Percentiles rank a stretch among this genome's conserved stretches.
phyloP scores from a whole-genome alignment of 192 early-diverging fungal species.

The Backusella psychrophila region DNA sequence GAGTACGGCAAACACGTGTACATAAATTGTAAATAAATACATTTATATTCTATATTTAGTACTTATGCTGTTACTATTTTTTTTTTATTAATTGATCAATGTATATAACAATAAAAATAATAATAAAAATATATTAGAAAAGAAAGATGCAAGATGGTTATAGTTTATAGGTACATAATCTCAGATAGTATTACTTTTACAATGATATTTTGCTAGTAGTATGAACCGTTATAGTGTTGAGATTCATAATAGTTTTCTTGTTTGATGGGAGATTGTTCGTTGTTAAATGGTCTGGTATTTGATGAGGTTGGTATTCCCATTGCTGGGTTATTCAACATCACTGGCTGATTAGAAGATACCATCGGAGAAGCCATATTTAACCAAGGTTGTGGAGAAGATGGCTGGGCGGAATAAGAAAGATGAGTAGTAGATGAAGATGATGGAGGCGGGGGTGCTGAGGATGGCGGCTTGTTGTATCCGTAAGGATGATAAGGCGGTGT shows the following conservation, averaged over 20 bases:
- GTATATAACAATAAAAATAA: background rate
- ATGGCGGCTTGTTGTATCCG: background rate
- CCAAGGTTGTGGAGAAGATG: background rate
- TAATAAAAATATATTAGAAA: background rate
- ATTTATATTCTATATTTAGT: background rate
- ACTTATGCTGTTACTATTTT: background rate
- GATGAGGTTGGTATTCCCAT: background rate
- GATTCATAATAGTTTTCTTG: conserved; percentile 4
- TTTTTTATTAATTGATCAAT: background rate
- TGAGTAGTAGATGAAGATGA: background rate
- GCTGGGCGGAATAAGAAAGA: background rate
- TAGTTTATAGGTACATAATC: background rate
- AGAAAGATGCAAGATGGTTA: background rate
- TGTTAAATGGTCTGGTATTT: background rate
- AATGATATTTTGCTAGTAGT: conserved; percentile 23
- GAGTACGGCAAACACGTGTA: background rate
- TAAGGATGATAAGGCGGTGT: background rate
- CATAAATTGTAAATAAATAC: background rate
- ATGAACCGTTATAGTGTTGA: background rate
- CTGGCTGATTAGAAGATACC: background rate
- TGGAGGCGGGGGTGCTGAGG: background rate
- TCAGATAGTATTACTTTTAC: background rate
- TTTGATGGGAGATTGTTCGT: background rate
- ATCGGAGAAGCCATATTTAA: background rate
- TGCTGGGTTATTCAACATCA: background rate